Base-by-base conservation (phyloP, 441 rosid genomes). In the Caryocar brasiliense region DNA sequence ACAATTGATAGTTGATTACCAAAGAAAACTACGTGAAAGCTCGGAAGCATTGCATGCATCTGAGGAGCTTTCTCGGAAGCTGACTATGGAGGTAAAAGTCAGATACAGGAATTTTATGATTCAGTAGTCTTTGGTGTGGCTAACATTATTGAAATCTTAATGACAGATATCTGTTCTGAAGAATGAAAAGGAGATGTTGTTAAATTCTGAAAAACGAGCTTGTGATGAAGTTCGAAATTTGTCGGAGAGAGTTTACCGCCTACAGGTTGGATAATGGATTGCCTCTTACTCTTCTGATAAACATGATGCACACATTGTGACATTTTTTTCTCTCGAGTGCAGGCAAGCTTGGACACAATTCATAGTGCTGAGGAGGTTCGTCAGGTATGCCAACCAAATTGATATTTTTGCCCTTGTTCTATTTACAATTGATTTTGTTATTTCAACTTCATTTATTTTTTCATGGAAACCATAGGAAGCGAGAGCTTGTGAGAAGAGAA, bases 141-240 rank as follows among this genome's bases (percentile, higher is more conserved):
- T 59, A 42, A 72, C 42, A 11, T 12, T 47, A 17, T 45, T 23
- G 50, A 14, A 58, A 47, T 18, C 41, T 53, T 50, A 48, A 54
- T 40, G 45, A 18, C 57, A 92, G 99, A 80, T 79, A 6, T 82
- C 88, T 51, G 57, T 82, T 61, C 67, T 89, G 41, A 93, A 81
- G 73, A 79, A 62, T 57, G 96, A 89, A 73, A 93, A 93, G 58
- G 88, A 93, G 46, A 45, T 89, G 59, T 43, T 82, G 51, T 79
- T 85, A 47, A 78, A 78, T 74, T 95, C 99, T 58, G 97, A 89
- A 65, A 82, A 68, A 65, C 79, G 99, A 72, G 99, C 97, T 30
- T 78, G 70, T 52, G 85, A 77, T 68, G 99, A 93, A 79, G 97
- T 89, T 58, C 78, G 72, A 40, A 81, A 76, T 64, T 77, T 88